Base-by-base conservation (phyloP, 208 protist genomes). In the Wallacemonas sp. region DNA sequence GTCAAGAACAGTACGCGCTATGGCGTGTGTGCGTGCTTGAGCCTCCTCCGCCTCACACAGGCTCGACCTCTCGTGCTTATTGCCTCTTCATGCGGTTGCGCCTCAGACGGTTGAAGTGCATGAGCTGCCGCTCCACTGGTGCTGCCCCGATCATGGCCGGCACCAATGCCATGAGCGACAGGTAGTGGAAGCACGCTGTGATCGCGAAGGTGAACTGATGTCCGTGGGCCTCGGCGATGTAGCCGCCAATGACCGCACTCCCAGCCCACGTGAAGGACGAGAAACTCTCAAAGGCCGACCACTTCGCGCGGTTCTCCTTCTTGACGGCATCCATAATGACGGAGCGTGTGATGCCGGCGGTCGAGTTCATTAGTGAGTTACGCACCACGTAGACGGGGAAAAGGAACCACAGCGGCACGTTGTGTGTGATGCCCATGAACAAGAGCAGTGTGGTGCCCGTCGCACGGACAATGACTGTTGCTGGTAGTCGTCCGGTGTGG, bases 251-350 rank as follows among this genome's bases (percentile, higher is more conserved):
- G 4, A 79, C 63, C n/a, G 85, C 81, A 63, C 79, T 87, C 29
- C 78, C 85, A 0, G 85, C 66, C 82, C 85, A 91, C 19, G 73
- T 87, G 32, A 89, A 73, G 37, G 69, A 73, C 0, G 76, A 73
- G 55, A 91, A 76, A 59, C 79, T 84, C 66, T 91, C 85, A 39
- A 88, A 73, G 26, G 85, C 85, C 26, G 78, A 79, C 81, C 79
- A 91, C 72, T 74, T 83, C 17, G 80, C 76, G 2, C 77, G 57
- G 30, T 55, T 73, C n/a, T 71, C 41, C 24, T 73, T 74, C 1
- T 21, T 1, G 13, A 85, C 81, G 63, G 68, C 71, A 54, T 91
- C 85, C 85, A 91, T 91, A 26, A 91, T 76, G 38, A 91, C 76
- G 39, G 78, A 86, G 37, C 85, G 80, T 0, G 81, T 88, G 44